These are phyloP conservation scores for Yamadazyma conglobata DNA, from an alignment of 1,139 yeast genomes.

Conservation along the genomic window DNA sequence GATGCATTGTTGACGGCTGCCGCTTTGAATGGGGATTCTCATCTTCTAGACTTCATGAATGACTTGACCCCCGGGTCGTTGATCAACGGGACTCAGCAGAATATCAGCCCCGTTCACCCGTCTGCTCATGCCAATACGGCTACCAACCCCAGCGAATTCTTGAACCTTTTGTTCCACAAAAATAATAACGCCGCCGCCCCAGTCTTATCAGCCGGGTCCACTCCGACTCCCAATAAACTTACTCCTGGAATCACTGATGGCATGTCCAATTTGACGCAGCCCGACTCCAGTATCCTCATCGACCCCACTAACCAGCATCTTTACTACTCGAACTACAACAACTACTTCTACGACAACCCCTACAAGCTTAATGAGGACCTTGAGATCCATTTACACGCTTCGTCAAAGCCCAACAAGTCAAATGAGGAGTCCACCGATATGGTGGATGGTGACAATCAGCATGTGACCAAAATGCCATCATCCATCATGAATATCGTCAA, in stretches of 20 bases:
- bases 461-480: slow-evolving; percentile 40
- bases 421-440: slow-evolving; percentile 33
- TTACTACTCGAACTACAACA: slow-evolving; percentile 40
- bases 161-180: slow-evolving; percentile 53
- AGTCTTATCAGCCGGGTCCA: slow-evolving; percentile 6
- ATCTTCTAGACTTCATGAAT: slow-evolving; percentile 53
- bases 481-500: slow-evolving; percentile 48
- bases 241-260: not conserved
- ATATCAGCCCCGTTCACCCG: slow-evolving; percentile 3
- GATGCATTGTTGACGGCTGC: slow-evolving; percentile 74
- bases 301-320: slow-evolving; percentile 38
- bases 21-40: slow-evolving; percentile 63
- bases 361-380: slow-evolving; percentile 40
- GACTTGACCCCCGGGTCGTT: slow-evolving; percentile 20
- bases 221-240: slow-evolving; percentile 7
- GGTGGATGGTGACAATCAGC: slow-evolving; percentile 34
- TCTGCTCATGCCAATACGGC: slow-evolving; percentile 4
- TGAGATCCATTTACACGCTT: slow-evolving; percentile 46
- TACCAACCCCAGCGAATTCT: slow-evolving; percentile 28
- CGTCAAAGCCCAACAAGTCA: slow-evolving; percentile 20
- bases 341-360: slow-evolving; percentile 42
- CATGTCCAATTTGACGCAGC: slow-evolving; percentile 1
- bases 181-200: slow-evolving; percentile 18
- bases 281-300: slow-evolving; percentile 18
- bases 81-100: slow-evolving; percentile 4